Evolutionary conservation across 306 rosid species (phyloP).

Genomic region (Inga oerstediana): DNA sequence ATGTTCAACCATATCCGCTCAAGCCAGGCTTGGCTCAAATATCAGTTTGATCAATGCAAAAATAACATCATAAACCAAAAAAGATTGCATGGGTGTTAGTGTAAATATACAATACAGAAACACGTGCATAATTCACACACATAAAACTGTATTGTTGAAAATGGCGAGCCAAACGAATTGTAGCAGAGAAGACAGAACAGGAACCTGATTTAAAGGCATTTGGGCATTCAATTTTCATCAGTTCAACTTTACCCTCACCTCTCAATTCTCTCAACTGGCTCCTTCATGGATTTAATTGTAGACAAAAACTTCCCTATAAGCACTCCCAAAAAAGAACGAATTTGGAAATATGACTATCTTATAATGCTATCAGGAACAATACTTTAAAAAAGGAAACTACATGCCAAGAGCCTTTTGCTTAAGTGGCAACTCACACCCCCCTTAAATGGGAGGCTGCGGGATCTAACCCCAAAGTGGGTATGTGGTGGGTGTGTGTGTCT

Average conservation of each 20-base stretch:
- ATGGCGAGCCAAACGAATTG: neutral
- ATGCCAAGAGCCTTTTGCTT: too few relatives aligned
- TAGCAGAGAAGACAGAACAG: constrained; percentile 5
- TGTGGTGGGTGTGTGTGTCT: too few relatives aligned
- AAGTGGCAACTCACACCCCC: too few relatives aligned
- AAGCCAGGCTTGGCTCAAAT: neutral
- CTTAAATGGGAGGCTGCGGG: too few relatives aligned
- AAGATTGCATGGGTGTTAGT: neutral
- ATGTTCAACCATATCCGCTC: neutral
- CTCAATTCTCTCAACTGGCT: neutral
- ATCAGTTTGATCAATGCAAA: neutral
- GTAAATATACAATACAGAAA: neutral
- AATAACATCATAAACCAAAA: neutral
- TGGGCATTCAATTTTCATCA: neutral
- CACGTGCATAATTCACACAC: neutral
- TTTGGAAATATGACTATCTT: neutral
- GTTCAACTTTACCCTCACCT: neutral
- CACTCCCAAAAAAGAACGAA: neutral
- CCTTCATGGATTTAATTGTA: neutral
- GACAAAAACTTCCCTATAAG: neutral
- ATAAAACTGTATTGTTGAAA: neutral
- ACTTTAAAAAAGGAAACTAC: neutral
- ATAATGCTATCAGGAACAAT: neutral
- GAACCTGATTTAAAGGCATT: neutral
- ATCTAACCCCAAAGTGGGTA: too few relatives aligned